Base-by-base conservation (phyloP, 2,329 filamentous ascomycete species). In the Fusarium transvaalense region DNA sequence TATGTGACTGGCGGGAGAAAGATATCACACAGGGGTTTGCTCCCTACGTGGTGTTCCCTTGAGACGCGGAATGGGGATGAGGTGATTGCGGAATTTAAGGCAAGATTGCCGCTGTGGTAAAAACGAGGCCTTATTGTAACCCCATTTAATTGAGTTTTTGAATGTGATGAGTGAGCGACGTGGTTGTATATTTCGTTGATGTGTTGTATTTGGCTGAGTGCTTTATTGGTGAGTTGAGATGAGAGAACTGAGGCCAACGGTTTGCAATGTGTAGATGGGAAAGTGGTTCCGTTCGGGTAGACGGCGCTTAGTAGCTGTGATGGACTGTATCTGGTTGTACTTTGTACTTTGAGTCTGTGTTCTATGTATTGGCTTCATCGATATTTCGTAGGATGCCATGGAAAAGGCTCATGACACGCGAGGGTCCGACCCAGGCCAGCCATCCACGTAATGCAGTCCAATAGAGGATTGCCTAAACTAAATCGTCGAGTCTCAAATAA, bases 21-120 rank as follows among this genome's bases (percentile, higher is more conserved):
- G 39, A 63, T 52, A 63, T 62, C 56, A 58, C 64, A 67, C 56
- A 52, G 38, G 58, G 56, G 23, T 35, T 10, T 43, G 48, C n/a
- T 21, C 39, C 41, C 35, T 42, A 66, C 64, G 58, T 74, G 70
- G 64, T 19, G 23, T 12, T 50, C 32, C 17, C 10, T 25, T 25
- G 17, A 4, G 15, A 45, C 27, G 57, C 48, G 47, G 51, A 29
- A 50, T 56, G 50, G 46, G 34, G 27, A 51, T 56, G 52, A 38
- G 35, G 39, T 45, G 54, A 41, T 51, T 29, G 47, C 45, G 32
- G 51, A 56, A 68, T 64, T 64, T 45, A 8, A 21, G 10, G 7
- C 23, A 23, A 23, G 31, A 48, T 39, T 51, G 5, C 39, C 38
- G 37, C 62, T 27, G 47, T 29, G 48, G 15, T 23, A 45, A 32